Evolutionary conservation across 495 filamentous ascomycete genomes (phyloP).

Genomic region (Tuber brumale): DNA sequence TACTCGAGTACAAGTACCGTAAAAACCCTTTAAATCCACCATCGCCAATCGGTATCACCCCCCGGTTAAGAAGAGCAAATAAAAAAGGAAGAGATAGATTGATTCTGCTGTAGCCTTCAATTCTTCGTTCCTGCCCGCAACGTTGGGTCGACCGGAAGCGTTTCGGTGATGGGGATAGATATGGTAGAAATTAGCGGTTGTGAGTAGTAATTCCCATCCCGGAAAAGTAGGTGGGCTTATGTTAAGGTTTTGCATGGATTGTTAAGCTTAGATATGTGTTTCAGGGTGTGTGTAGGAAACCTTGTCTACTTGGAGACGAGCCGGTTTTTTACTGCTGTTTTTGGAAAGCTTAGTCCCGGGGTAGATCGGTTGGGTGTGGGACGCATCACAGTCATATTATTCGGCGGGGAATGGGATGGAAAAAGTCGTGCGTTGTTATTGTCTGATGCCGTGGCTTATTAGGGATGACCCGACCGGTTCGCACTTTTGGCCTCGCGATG

Average conservation of each 20-base stretch:
- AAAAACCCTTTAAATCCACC: no score
- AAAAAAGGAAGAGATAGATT: not conserved
- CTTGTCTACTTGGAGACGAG: not conserved
- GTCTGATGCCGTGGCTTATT: not conserved
- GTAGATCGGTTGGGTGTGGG: not conserved
- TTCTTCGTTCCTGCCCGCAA: not conserved
- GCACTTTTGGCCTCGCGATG: not conserved
- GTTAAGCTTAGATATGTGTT: slow-evolving; percentile 2
- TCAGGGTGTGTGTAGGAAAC: not conserved
- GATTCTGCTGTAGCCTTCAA: not conserved
- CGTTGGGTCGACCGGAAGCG: not conserved
- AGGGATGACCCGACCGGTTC: not conserved
- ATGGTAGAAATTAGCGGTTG: not conserved
- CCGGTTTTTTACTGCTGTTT: not conserved
- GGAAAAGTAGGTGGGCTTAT: not conserved
- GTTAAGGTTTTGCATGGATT: slow-evolving; percentile 6
- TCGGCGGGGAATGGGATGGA: not conserved
- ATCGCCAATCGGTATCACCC: no score
- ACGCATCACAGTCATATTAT: not conserved
- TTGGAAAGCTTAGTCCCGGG: not conserved
- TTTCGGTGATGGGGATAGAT: not conserved
- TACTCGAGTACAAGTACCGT: not conserved
- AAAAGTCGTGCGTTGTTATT: not conserved
- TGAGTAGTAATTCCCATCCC: not conserved
- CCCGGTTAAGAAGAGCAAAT: not conserved